Evolutionary conservation across 352 stramenopile species (phyloP), one percentile per base, ranked within the genome.

Genomic region (Phytopythium oedochilum): DNA sequence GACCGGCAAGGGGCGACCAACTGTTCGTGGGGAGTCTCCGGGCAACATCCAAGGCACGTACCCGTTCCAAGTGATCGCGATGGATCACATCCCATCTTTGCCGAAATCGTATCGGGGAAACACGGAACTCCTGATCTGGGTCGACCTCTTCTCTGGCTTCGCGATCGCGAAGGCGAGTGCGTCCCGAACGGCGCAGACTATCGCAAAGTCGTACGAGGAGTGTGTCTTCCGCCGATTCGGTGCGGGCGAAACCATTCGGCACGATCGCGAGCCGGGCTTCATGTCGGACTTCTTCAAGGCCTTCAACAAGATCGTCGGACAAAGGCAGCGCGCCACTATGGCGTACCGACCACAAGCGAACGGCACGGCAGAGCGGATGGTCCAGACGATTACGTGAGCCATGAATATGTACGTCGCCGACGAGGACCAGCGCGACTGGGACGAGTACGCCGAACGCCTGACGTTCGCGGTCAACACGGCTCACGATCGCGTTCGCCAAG

Each of bases 331-430:
- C 18, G 53, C 54, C 2, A 62, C 60, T 1, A 23, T 62, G 5
- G 60, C 54, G 15, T 67, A 67, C n/a, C 22, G 60, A 9, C 60
- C 55, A 15, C 49, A 67, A 22, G 48, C 60, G 0, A 67, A 59
- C 22, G 54, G 54, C 1, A 47, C 22, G 26, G 22, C 49, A 10
- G 60, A 63, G 31, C 49, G 48, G 0, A 60, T 52, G 34, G 60
- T 63, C 4, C 42, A 55, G 17, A 63, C 57, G 6, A 26, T 63
- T 20, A 55, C 32, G 0, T 1, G 57, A n/a, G 43, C 49, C 1
- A 48, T 58, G 29, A 57, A 55, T 22, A 55, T 49, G 38, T 54
- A 51, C 22, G 29, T 58, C 1, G 2, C 17, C 42, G 59, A 65
- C 25, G 20, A 34, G 5, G 54, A 53, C 9, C 55, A 67, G 25